Conservation (phyloP, 108 stramenopile genomes). For the Stephanodiscus minutulus region DNA sequence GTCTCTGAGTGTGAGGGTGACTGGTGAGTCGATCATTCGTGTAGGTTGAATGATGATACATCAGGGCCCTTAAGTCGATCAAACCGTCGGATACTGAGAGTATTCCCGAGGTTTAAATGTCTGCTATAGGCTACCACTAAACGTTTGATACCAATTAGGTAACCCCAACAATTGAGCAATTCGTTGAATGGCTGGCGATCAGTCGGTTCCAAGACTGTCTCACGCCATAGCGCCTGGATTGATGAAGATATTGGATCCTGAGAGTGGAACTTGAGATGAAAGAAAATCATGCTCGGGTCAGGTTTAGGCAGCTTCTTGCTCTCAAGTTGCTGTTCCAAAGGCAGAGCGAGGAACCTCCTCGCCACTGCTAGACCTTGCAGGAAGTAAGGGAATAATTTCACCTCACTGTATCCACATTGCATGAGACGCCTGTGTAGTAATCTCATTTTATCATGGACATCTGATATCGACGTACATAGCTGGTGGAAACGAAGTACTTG, state of each 20-base stretch:
- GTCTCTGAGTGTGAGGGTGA: too few relatives aligned
- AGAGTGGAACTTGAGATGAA: constrained; percentile 8
- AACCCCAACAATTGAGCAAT: too few relatives aligned
- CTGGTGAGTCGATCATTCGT: too few relatives aligned
- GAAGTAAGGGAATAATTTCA: constrained; percentile 12
- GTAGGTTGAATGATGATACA: too few relatives aligned
- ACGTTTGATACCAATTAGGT: too few relatives aligned
- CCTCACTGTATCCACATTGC: constrained; percentile 9
- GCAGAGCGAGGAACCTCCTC: not conserved
- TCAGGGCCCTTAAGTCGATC: too few relatives aligned
- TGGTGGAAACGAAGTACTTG: constrained; percentile 18
- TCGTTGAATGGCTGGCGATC: not conserved
- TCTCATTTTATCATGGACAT: constrained; percentile 6
- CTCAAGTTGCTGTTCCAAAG: not conserved
- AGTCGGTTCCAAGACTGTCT: not conserved
- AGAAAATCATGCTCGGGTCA: not conserved
- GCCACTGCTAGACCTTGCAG: constrained; percentile 6
- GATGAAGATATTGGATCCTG: not conserved
- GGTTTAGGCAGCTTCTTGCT: not conserved
- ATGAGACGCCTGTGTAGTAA: constrained; percentile 19
- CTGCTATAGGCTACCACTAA: too few relatives aligned
- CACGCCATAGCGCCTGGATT: not conserved
- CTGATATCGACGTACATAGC: constrained; percentile 12
- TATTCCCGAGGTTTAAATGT: too few relatives aligned
- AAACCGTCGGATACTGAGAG: too few relatives aligned